Evolutionary conservation across 352 stramenopile species (phyloP).

Genomic region (Thraustochytrium sp.): DNA sequence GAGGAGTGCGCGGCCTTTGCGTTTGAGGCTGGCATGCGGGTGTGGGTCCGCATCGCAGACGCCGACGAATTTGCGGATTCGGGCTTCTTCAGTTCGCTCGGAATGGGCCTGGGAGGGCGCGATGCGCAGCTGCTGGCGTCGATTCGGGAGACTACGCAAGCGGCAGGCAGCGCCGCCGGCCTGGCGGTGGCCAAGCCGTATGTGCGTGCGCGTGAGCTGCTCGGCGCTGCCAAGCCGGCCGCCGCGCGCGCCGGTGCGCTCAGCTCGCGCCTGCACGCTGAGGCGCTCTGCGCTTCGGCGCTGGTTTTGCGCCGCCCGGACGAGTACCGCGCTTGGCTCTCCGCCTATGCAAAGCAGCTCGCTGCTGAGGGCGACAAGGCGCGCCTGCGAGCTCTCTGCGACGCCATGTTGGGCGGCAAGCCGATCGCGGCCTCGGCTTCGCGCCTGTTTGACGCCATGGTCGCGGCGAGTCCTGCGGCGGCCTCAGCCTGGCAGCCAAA

Average conservation of each 20-base stretch:
- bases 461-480: neutral
- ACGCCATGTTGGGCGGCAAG: neutral
- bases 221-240: neutral
- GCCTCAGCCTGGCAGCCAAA: neutral
- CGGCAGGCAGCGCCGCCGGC: neutral
- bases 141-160: neutral
- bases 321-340: neutral
- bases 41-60: constrained; percentile 9
- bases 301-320: neutral
- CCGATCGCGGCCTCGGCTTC: neutral
- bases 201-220: neutral
- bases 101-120: neutral
- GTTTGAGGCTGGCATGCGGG: neutral
- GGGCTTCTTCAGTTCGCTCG: constrained; percentile 4
- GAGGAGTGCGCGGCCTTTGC: constrained; percentile 31
- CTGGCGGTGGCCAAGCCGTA: neutral
- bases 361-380: neutral
- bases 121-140: neutral
- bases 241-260: neutral
- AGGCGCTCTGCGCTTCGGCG: neutral
- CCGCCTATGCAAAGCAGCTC: neutral
- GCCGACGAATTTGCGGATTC: neutral
- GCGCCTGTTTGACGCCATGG: neutral
- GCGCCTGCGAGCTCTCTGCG: neutral
- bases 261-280: neutral